A percentile compares a stretch with the other conserved stretches of the same genome.
Evolutionary conservation across 768 basidiomycete genomes (phyloP).

Genomic region (Glaciozyma antarctica): DNA sequence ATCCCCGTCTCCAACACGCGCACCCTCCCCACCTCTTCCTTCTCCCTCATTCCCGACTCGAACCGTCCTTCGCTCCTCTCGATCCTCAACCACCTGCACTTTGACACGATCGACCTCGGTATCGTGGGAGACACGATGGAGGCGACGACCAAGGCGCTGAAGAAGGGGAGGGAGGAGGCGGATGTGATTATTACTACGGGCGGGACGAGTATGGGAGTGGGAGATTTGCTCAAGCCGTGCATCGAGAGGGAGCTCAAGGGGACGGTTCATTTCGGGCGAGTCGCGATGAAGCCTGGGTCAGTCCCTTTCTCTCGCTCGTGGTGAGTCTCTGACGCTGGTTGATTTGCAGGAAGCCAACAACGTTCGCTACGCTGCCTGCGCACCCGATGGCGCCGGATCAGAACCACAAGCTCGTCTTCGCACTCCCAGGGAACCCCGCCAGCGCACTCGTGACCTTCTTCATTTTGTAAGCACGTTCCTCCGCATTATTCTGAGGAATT

Average conservation of each 20-base stretch:
- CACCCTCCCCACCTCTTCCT: slow-evolving; percentile 19
- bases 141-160: slow-evolving; percentile 47
- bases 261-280: slow-evolving; percentile 73
- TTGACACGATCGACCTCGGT: slow-evolving; percentile 67
- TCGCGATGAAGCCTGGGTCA: slow-evolving; percentile 59
- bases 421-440: slow-evolving; percentile 81
- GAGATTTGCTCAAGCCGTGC: slow-evolving; percentile 76
- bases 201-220: slow-evolving; percentile 84
- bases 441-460: slow-evolving; percentile 71
- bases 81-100: slow-evolving; percentile 61
- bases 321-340: background rate
- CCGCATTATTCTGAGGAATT: too few relatives aligned
- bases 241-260: slow-evolving; percentile 70
- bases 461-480: slow-evolving; percentile 42
- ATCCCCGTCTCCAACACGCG: slow-evolving; percentile 48
- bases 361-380: slow-evolving; percentile 66
- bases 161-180: slow-evolving; percentile 51
- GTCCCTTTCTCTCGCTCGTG: background rate
- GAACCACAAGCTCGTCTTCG: slow-evolving; percentile 58
- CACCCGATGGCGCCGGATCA: slow-evolving; percentile 35
- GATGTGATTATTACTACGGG: slow-evolving; percentile 78
- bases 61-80: slow-evolving; percentile 71
- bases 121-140: slow-evolving; percentile 63
- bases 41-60: slow-evolving; percentile 63
- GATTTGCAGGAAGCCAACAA: slow-evolving; percentile 62